Evolutionary conservation across 176 grass and related monocot genomes (phyloP).

Genomic region (Calamus simplicifolius): DNA sequence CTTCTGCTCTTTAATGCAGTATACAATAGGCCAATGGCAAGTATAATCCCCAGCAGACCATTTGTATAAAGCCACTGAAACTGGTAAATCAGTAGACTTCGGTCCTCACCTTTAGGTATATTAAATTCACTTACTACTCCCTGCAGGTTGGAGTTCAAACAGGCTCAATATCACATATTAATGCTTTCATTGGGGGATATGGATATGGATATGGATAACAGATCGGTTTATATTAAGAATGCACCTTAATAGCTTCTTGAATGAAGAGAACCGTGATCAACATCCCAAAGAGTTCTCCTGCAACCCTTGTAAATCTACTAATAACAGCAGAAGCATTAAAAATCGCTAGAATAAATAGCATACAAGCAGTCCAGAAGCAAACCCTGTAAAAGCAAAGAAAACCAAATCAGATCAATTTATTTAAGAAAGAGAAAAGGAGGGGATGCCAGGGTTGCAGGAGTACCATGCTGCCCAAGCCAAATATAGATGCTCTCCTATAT

Average conservation of each 20-base stretch:
- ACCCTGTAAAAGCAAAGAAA: constrained; percentile 50
- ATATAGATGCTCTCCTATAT: constrained; percentile 53
- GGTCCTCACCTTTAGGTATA: constrained; percentile 39
- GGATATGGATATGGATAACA: not conserved
- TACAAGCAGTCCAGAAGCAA: constrained; percentile 85
- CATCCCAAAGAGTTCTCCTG: constrained; percentile 97
- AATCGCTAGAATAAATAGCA: constrained; percentile 71
- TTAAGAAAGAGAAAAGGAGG: constrained; percentile 3
- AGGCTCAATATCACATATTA: too few species aligned
- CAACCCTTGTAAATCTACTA: constrained; percentile 88
- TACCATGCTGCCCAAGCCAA: constrained; percentile 98
- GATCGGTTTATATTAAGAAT: not conserved
- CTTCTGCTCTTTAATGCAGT: constrained; percentile 53
- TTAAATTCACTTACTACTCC: constrained; percentile 72
- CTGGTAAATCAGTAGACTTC: constrained; percentile 24
- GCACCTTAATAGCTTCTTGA: constrained; percentile 86
- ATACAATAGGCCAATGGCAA: constrained; percentile 68
- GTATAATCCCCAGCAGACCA: constrained; percentile 65
- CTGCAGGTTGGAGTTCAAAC: constrained; percentile 20
- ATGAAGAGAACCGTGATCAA: constrained; percentile 84
- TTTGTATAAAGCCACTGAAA: constrained; percentile 87
- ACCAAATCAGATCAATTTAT: not conserved
- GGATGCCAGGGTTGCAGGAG: not conserved
- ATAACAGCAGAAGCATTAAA: constrained; percentile 77
- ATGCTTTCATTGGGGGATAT: too few species aligned